These are phyloP conservation scores for Colletotrichum chlorophyti DNA, from an alignment of 2,329 filamentous ascomycete species.

Conservation along the genomic window DNA sequence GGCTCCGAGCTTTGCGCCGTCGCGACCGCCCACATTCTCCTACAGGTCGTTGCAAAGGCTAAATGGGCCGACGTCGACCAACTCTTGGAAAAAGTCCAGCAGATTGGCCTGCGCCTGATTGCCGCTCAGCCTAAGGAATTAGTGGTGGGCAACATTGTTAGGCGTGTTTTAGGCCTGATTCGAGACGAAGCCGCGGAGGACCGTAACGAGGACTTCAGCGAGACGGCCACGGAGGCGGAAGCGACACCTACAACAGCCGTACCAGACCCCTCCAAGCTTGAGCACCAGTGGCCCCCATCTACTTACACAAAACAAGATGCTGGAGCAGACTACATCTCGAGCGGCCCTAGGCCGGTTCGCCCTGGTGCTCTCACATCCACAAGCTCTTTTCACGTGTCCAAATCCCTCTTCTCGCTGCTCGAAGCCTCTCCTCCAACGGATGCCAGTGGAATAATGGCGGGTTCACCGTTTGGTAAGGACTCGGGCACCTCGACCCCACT, in stretches of 20 bases:
- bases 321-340: slow-evolving; percentile 30
- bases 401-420: slow-evolving; percentile 88
- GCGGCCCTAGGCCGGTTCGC: slow-evolving; percentile 42
- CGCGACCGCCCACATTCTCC: slow-evolving; percentile 87
- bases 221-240: slow-evolving; percentile 60
- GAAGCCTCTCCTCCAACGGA: slow-evolving; percentile 69
- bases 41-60: slow-evolving; percentile 83
- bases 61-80: slow-evolving; percentile 79
- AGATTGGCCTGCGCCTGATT: slow-evolving; percentile 78
- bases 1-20: slow-evolving; percentile 89
- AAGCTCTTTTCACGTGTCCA: slow-evolving; percentile 69
- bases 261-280: slow-evolving; percentile 36
- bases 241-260: slow-evolving; percentile 48
- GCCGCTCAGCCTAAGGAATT: slow-evolving; percentile 89
- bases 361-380: slow-evolving; percentile 69
- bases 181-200: slow-evolving; percentile 89
- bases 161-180: slow-evolving; percentile 87
- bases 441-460: slow-evolving; percentile 39
- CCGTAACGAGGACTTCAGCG: slow-evolving; percentile 65
- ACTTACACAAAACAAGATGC: slow-evolving; percentile 44
- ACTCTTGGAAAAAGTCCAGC: slow-evolving; percentile 80
- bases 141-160: slow-evolving; percentile 92
- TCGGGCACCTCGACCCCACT: slow-evolving; percentile 59
- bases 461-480: slow-evolving; percentile 53
- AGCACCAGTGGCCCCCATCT: slow-evolving; percentile 38